phyloP scores from a whole-genome alignment of 2,329 filamentous ascomycete genomes.

The Oidium heveae region DNA sequence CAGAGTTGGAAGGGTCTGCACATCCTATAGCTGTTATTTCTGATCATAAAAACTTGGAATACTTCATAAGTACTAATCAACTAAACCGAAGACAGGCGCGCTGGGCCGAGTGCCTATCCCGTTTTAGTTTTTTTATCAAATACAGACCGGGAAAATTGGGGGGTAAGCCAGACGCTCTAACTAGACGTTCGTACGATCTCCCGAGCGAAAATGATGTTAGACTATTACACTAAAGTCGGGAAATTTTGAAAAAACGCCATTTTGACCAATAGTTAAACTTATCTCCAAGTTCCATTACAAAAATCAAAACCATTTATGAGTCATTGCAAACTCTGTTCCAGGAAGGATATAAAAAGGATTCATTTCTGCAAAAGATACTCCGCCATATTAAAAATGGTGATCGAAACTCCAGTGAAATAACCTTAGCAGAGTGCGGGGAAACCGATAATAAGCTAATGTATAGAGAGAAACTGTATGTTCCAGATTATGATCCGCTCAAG shows the following conservation, averaged over 20 bases:
- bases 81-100: not conserved
- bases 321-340: not conserved
- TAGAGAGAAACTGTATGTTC: not conserved
- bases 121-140: not conserved
- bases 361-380: not conserved
- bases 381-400: not conserved
- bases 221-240: not conserved
- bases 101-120: not conserved
- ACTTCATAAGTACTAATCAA: not conserved
- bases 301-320: not conserved
- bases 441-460: not conserved
- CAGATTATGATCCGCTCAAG: not conserved
- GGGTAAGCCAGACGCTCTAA: not conserved
- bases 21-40: not conserved
- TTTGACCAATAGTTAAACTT: not conserved
- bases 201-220: not conserved
- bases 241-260: not conserved
- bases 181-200: not conserved
- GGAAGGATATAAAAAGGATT: not conserved
- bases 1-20: not conserved
- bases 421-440: not conserved
- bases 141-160: not conserved
- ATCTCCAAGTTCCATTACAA: not conserved
- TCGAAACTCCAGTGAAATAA: not conserved
- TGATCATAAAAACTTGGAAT: conserved; percentile 1